A percentile compares a stretch with the other conserved stretches of the same genome.
Conservation (phyloP, 1,139 yeast genomes). For the Debaryomyces nepalensis region DNA sequence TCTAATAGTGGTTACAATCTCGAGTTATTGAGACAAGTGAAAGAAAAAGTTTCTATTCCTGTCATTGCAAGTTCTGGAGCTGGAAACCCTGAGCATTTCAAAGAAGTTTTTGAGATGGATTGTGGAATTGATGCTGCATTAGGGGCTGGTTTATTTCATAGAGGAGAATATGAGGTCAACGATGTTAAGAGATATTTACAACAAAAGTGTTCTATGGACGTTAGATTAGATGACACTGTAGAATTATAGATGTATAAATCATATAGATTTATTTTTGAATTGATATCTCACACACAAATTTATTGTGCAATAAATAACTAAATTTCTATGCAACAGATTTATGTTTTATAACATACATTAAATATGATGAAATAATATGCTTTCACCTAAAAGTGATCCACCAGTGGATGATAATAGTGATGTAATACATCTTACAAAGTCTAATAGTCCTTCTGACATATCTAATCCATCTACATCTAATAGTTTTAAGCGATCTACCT, state of each 20-base stretch:
- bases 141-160: slow-evolving; percentile 97
- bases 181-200: slow-evolving; percentile 75
- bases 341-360: not conserved
- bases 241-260: slow-evolving; percentile 23
- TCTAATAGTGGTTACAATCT: slow-evolving; percentile 90
- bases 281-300: slow-evolving; percentile 3
- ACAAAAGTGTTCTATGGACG: slow-evolving; percentile 39
- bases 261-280: not conserved
- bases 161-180: slow-evolving; percentile 86
- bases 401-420: slow-evolving; percentile 1
- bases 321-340: not conserved
- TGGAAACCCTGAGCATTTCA: slow-evolving; percentile 87
- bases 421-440: slow-evolving; percentile 1
- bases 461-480: slow-evolving; percentile 1
- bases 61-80: slow-evolving; percentile 98
- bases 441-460: slow-evolving; percentile 10
- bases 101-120: slow-evolving; percentile 73
- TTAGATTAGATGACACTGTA: slow-evolving; percentile 38
- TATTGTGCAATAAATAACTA: not conserved
- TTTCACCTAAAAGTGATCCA: slow-evolving; percentile 4
- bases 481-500: slow-evolving; percentile 5
- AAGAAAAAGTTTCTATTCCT: slow-evolving; percentile 77
- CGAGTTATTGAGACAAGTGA: slow-evolving; percentile 79
- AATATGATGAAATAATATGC: slow-evolving; percentile 5
- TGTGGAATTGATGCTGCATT: slow-evolving; percentile 94